Conservation (phyloP, 495 filamentous ascomycete species). For the Beverwykella pulmonaria region DNA sequence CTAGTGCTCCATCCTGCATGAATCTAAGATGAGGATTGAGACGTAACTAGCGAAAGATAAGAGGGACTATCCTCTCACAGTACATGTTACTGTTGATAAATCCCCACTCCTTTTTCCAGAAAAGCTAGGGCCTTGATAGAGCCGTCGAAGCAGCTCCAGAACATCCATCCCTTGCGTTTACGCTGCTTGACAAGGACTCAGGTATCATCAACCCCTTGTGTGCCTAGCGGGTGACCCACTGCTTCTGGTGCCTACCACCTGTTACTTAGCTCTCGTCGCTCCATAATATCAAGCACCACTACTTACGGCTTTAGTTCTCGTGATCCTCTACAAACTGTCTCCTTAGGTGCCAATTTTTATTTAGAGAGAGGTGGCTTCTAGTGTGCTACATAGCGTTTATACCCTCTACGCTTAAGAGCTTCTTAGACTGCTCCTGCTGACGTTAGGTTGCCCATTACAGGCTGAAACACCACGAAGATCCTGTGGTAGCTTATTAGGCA, state of each 20-base stretch:
- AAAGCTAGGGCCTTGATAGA: conserved; percentile 27
- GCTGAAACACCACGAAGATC: too few relatives aligned
- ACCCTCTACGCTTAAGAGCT: too few relatives aligned
- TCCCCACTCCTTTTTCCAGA: conserved; percentile 40
- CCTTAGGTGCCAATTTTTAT: background rate
- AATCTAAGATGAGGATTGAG: too few relatives aligned
- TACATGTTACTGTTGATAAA: conserved; percentile 20
- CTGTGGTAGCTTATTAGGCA: too few relatives aligned
- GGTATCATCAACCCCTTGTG: conserved; percentile 34
- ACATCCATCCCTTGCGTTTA: conserved; percentile 37
- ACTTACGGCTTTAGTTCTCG: conserved; percentile 5
- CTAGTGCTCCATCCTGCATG: conserved; percentile 33
- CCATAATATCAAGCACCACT: conserved; percentile 27
- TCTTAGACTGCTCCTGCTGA: too few relatives aligned
- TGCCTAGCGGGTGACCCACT: conserved; percentile 27
- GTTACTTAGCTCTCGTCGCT: conserved; percentile 33
- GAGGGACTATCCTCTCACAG: background rate
- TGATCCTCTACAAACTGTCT: conserved; percentile 7
- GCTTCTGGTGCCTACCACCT: conserved; percentile 8
- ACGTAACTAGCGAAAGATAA: conserved; percentile 15
- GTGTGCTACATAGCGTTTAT: conserved; percentile 2
- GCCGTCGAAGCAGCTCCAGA: conserved; percentile 38
- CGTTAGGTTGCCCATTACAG: too few relatives aligned
- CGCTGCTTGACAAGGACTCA: conserved; percentile 32
- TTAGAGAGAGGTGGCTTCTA: conserved; percentile 20